phyloP scores from a whole-genome alignment of 2,329 filamentous ascomycete genomes.

The Aschersonia sp. region DNA sequence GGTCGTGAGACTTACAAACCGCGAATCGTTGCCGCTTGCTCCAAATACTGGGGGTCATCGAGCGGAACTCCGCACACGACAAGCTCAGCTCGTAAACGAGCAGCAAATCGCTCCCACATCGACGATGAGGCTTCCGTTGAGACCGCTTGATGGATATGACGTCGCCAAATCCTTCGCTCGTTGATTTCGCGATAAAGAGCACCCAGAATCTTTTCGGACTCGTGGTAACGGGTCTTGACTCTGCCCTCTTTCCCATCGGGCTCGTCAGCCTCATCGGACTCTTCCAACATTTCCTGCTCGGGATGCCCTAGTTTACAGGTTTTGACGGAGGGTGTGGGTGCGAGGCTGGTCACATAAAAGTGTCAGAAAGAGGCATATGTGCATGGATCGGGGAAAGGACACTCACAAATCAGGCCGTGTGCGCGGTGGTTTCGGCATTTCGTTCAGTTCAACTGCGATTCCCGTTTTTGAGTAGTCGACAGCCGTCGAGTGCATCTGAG shows the following conservation, averaged over 20 bases:
- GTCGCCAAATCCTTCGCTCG: conserved; percentile 49
- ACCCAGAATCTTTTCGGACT: conserved; percentile 53
- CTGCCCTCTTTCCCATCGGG: conserved; percentile 27
- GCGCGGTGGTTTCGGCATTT: conserved; percentile 23
- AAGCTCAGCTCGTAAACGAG: conserved; percentile 8
- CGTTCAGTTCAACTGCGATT: conserved; percentile 33
- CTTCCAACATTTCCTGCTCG: conserved; percentile 18
- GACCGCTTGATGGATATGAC: conserved; percentile 25
- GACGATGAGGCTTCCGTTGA: conserved; percentile 12
- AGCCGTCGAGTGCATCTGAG: conserved; percentile 51
- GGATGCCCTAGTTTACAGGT: conserved; percentile 30
- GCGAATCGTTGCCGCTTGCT: conserved; percentile 28
- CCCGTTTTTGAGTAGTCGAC: conserved; percentile 70
- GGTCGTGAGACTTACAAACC: conserved; percentile 26
- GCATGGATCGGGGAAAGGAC: not conserved
- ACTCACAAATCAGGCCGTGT: conserved; percentile 42
- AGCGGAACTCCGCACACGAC: conserved; percentile 9
- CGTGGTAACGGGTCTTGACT: conserved; percentile 42
- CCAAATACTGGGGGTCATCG: conserved; percentile 17
- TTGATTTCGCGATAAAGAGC: conserved; percentile 58
- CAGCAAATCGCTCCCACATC: conserved; percentile 29
- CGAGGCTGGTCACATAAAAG: conserved; percentile 15
- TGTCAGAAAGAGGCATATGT: not conserved
- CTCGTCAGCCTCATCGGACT: conserved; percentile 16
- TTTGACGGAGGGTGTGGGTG: conserved; percentile 27